Evolutionary conservation across 768 basidiomycete species (phyloP), one percentile per base, ranked within the genome.

Genomic region (Steccherinum ochraceum): DNA sequence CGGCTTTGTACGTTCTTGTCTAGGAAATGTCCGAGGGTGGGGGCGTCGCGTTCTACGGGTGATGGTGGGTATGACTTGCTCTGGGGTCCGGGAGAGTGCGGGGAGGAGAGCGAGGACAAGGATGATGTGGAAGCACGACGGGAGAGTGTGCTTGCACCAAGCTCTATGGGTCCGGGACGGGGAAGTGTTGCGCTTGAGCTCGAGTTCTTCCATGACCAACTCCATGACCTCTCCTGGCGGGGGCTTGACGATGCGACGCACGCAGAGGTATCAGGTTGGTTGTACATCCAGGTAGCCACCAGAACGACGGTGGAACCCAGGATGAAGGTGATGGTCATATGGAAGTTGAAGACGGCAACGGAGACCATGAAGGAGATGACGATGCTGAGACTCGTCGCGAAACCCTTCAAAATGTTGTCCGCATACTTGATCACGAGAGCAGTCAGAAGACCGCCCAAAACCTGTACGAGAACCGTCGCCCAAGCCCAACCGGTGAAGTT

Each of bases 391-490:
- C 86, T 89, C 3, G 95, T 97, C 11, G 95, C 95, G 62, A 98
- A 97, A 26, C 95, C 95, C 69, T 93, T 93, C 65, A 88, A 74
- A 56, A 87, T 89, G 67, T 93, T 94, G 66, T 91, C 90, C 44
- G 89, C 84, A 65, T 94, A 93, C 63, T 93, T 89, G 78, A 95
- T 95, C 35, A 95, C 93, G 67, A 95, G 71, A 2, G 93, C 93
- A 4, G 93, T 96, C 57, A 96, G 73, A 46, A 96, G 72, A 1
- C 93, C 93, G n/a, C 93, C 93, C 19, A 94, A 66, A 3, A 94
- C 92, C 68, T 96, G 92, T 18, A 89, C 84, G 35, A 77, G 63
- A 41, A 96, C 91, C 2, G 93, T 93, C 20, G 86, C 86, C 84
- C 92, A 91, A 24, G 93, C 93, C 89, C 90, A 93, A 19, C 72